Evolutionary conservation across 805 yeast species (phyloP).

Genomic region (Yarrowia bubula): DNA sequence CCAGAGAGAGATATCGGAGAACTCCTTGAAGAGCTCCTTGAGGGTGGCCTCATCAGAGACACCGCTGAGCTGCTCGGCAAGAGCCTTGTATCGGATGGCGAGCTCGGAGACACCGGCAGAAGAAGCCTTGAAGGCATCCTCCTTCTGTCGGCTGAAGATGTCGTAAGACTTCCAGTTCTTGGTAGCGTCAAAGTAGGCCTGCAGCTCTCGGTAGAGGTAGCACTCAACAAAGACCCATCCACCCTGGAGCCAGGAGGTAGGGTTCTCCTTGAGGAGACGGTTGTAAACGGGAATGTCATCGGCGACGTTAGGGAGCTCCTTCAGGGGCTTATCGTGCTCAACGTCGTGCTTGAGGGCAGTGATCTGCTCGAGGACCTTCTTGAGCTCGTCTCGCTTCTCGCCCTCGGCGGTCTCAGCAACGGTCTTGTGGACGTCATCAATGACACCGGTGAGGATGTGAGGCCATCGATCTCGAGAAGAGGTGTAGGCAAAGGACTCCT

Average conservation of each 20-base stretch:
- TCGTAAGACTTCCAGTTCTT: conserved; percentile 59
- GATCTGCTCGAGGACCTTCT: conserved; percentile 45
- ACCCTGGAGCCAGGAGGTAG: conserved; percentile 70
- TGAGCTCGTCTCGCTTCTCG: conserved; percentile 47
- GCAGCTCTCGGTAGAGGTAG: conserved; percentile 62
- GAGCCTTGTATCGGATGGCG: conserved; percentile 58
- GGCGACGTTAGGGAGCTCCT: conserved; percentile 43
- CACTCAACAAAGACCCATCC: conserved; percentile 93
- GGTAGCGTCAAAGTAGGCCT: conserved; percentile 37
- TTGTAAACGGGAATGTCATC: conserved; percentile 58
- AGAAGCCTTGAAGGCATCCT: conserved; percentile 71
- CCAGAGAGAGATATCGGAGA: conserved; percentile 88
- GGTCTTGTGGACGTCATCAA: conserved; percentile 56
- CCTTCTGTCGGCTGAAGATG: conserved; percentile 67
- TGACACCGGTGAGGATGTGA: conserved; percentile 63
- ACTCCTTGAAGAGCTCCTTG: conserved; percentile 69
- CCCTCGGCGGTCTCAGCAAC: conserved; percentile 35
- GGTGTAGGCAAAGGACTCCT: conserved; percentile 73
- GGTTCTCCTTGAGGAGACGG: conserved; percentile 44
- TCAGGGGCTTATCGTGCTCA: conserved; percentile 43
- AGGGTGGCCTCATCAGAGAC: conserved; percentile 45
- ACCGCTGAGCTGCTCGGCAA: conserved; percentile 39
- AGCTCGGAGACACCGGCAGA: conserved; percentile 76
- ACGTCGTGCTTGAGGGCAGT: conserved; percentile 42
- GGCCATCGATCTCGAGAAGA: conserved; percentile 89